Conservation (phyloP, 148 eudicot genomes). For the Selenicereus undatus region DNA sequence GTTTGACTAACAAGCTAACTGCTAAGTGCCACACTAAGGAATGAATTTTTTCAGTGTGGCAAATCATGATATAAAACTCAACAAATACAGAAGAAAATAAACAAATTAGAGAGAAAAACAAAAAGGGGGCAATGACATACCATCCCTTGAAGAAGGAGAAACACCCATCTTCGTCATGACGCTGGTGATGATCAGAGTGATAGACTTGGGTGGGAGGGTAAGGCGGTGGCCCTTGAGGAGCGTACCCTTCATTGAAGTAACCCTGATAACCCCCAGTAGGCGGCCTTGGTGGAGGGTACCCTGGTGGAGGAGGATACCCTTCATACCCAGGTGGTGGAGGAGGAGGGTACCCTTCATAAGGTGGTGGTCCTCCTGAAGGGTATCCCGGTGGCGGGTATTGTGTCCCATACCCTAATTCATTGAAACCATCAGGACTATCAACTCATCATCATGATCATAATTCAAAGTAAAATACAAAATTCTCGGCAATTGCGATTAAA, state of each 20-base stretch:
- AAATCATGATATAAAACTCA: background rate
- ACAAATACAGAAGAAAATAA: background rate
- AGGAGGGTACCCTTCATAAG: constrained; percentile 37
- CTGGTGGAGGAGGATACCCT: constrained; percentile 40
- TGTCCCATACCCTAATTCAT: constrained; percentile 34
- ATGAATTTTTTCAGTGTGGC: no score
- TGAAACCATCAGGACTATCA: background rate
- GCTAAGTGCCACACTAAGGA: no score
- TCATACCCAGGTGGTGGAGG: constrained; percentile 40
- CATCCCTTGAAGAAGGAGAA: constrained; percentile 54
- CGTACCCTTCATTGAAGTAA: constrained; percentile 39
- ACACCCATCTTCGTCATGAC: constrained; percentile 30
- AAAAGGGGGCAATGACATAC: constrained; percentile 28
- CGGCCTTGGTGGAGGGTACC: constrained; percentile 26
- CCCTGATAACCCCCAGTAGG: constrained; percentile 37
- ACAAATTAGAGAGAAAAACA: background rate
- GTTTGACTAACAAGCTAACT: background rate
- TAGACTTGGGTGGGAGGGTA: constrained; percentile 29
- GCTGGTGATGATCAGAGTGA: constrained; percentile 41
- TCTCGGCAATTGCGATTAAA: background rate
- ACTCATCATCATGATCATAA: background rate
- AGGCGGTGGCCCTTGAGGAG: constrained; percentile 32
- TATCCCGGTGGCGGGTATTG: constrained; percentile 35
- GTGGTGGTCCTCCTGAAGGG: constrained; percentile 20
- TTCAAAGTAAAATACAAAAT: background rate